Percentiles rank a stretch among this genome's conserved stretches.
Evolutionary conservation across 108 stramenopile species (phyloP).

Genomic region (Epithemia pelagica): DNA sequence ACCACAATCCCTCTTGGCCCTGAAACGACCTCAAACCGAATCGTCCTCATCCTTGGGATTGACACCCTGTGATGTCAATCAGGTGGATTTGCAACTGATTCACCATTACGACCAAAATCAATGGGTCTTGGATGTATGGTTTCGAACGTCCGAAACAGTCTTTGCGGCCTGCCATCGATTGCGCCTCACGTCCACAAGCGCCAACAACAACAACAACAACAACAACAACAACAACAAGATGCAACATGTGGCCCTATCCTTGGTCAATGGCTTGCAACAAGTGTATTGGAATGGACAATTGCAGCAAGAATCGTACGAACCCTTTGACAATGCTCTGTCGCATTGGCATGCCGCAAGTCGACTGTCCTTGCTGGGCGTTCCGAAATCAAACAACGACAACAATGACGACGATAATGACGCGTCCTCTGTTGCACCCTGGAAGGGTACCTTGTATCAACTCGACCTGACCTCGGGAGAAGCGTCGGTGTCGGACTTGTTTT

Average conservation of each 20-base stretch:
- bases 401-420: not conserved
- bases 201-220: not conserved
- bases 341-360: conserved; percentile 21
- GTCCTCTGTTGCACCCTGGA: not conserved
- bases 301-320: conserved; percentile 6
- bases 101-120: not conserved
- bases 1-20: not conserved
- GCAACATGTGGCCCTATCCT: conserved; percentile 17
- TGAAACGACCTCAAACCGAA: too few species aligned
- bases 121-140: not conserved
- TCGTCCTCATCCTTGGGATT: too few species aligned
- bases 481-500: not conserved
- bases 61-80: not conserved
- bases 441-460: conserved; percentile 5
- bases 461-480: conserved; percentile 1
- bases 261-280: conserved; percentile 18
- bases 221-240: not conserved
- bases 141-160: not conserved
- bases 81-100: not conserved
- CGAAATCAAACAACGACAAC: conserved; percentile 1
- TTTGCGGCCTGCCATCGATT: not conserved
- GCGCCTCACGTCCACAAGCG: not conserved
- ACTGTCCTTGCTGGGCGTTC: not conserved
- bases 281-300: conserved; percentile 26
- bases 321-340: conserved; percentile 15